Evolutionary conservation across 2,329 filamentous ascomycete species (phyloP), one percentile per base, ranked within the genome.

Genomic region (Fulvia fulva): DNA sequence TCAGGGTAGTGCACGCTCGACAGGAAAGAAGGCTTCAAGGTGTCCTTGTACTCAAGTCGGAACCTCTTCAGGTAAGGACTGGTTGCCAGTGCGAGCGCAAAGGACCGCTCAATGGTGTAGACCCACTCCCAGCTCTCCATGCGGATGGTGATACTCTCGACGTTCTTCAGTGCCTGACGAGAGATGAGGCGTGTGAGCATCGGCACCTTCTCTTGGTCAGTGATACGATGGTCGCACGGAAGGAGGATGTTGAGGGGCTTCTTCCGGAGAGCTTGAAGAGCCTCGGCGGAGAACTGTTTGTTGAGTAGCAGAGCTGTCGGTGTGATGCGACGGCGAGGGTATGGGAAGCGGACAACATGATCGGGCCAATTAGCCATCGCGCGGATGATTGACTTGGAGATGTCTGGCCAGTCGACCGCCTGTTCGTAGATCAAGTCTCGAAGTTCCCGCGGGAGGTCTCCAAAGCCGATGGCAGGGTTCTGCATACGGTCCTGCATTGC

Each of bases 261-360:
- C 28, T 60, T 59, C 57, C 65, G 63, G 21, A 75, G 65, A 14
- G 70, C 53, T 14, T 61, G 26, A 8, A 62, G 55, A 3, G 71
- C 69, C 56, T 75, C 73, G 5, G 51, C 25, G n/a, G 61, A 61
- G 59, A 72, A 71, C 49, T 73, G 69, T 34, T 64, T 68, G 63
- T 72, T 74, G 59, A 75, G 44, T 3, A 74, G 69, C 1, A 75
- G 63, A 23, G 75, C 57, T 16, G 61, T 68, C 0, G 73, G 74
- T 2, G 72, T 73, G 12, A 47, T 62, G 28, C 51, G 59, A 11
- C 49, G 59, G 12, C 49, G 22, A 23, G 63, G 62, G 47, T 63
- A 60, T 2, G 60, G 57, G 19, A 62, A 60, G 2, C 57, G 51
- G 16, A 58, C 52, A 7, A 19, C 43, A 50, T 56, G 9, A 8